A percentile compares a stretch with the other conserved stretches of the same genome.
Conservation (phyloP, 1,139 yeast genomes). For the Yamadazyma aaseri region DNA sequence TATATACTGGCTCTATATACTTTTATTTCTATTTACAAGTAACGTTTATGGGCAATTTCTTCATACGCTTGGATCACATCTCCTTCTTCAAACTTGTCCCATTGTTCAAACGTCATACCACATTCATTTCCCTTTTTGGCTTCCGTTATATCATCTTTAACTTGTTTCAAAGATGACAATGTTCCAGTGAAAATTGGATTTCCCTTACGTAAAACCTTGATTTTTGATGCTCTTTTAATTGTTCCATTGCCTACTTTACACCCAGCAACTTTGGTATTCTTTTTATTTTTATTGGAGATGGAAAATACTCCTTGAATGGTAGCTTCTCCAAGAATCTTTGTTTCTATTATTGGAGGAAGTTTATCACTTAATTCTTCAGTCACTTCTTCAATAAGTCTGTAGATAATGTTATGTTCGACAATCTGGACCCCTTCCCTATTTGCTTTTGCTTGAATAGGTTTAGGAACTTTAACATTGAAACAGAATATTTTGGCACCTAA, state of each 20-base stretch:
- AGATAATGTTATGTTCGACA: conserved; percentile 74
- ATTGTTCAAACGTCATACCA: conserved; percentile 73
- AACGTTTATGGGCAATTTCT: conserved; percentile 65
- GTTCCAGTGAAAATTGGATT: conserved; percentile 64
- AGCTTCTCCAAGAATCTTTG: conserved; percentile 67
- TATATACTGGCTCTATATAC: too few relatives aligned
- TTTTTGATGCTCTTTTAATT: conserved; percentile 55
- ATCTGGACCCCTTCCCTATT: conserved; percentile 58
- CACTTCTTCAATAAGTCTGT: conserved; percentile 83
- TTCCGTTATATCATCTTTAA: conserved; percentile 76
- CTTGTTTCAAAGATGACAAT: conserved; percentile 73
- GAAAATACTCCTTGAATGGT: conserved; percentile 71
- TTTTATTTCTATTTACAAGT: conserved; percentile 37
- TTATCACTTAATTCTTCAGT: conserved; percentile 60
- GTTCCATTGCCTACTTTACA: conserved; percentile 77
- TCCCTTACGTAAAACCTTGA: conserved; percentile 62
- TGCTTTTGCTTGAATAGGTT: conserved; percentile 62
- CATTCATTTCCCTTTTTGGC: conserved; percentile 88
- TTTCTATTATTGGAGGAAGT: conserved; percentile 67
- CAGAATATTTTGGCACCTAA: conserved; percentile 73
- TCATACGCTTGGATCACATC: conserved; percentile 77
- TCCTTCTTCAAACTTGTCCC: conserved; percentile 72
- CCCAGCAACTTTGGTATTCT: conserved; percentile 73
- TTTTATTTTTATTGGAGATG: conserved; percentile 52
- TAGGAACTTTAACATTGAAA: conserved; percentile 73